phyloP scores from a whole-genome alignment of 805 yeast genomes.

The Candida ficus region DNA sequence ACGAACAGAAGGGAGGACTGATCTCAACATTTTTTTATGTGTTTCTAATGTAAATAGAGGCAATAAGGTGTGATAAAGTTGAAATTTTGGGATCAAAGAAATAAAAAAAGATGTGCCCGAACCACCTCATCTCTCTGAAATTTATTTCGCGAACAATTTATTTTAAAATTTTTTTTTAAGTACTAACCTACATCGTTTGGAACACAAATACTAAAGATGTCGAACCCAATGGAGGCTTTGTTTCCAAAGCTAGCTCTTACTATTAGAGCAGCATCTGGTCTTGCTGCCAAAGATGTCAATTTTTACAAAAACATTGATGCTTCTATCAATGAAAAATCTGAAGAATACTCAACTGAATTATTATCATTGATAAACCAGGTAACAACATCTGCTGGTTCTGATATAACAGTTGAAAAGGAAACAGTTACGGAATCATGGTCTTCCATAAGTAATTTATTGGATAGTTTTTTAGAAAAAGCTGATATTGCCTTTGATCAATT shows the following conservation, averaged over 20 bases:
- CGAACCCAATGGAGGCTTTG: conserved; percentile 2
- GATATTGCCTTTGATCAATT: conserved; percentile 60
- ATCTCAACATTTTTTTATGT: conserved; percentile 8
- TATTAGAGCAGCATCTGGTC: conserved; percentile 60
- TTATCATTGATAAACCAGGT: conserved; percentile 43
- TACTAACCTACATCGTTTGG: neutral
- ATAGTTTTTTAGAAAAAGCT: conserved; percentile 66
- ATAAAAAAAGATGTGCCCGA: neutral
- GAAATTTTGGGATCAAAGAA: no score
- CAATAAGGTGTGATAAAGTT: no score
- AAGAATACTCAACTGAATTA: conserved; percentile 36
- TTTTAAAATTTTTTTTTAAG: neutral
- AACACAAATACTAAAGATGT: no score
- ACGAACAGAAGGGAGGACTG: neutral
- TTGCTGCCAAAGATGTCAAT: conserved; percentile 76
- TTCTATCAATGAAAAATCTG: conserved; percentile 34
- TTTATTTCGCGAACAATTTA: neutral
- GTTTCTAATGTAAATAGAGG: no score
- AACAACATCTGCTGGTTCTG: conserved; percentile 29
- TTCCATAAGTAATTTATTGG: conserved; percentile 55
- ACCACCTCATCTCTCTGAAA: neutral
- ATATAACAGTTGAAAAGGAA: conserved; percentile 33
- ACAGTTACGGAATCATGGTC: conserved; percentile 53
- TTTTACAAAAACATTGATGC: conserved; percentile 65
- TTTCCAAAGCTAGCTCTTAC: conserved; percentile 48